Conservation (phyloP, 1,284 basidiomycete genomes). For the Schizophyllum commune region DNA sequence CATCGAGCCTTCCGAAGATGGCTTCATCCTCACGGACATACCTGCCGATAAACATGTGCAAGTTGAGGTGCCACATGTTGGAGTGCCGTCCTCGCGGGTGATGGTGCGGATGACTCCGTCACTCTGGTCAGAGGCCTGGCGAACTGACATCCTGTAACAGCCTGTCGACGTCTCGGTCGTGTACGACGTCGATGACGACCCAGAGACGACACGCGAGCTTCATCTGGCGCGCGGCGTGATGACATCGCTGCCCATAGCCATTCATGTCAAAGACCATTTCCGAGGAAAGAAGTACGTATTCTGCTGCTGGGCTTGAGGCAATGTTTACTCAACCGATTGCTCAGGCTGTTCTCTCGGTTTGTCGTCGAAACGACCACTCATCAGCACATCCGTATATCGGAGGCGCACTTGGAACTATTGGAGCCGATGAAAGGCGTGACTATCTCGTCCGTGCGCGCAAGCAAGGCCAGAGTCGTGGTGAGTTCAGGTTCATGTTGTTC, state of each 20-base stretch:
- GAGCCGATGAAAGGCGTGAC: not conserved
- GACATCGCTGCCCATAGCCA: constrained; percentile 66
- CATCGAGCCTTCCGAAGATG: constrained; percentile 30
- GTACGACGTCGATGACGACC: constrained; percentile 52
- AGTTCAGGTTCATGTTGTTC: constrained; percentile 9
- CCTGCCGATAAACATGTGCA: constrained; percentile 34
- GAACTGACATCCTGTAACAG: constrained; percentile 25
- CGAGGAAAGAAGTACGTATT: constrained; percentile 49
- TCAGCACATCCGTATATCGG: constrained; percentile 62
- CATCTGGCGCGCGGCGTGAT: constrained; percentile 45
- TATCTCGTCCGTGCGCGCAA: not conserved
- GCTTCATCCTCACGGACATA: constrained; percentile 41
- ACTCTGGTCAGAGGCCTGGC: not conserved
- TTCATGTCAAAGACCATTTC: constrained; percentile 85
- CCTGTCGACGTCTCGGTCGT: constrained; percentile 55
- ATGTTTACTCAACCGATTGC: constrained; percentile 1
- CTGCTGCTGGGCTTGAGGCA: not conserved
- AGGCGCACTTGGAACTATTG: constrained; percentile 43
- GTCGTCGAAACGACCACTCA: constrained; percentile 67
- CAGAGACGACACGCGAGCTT: constrained; percentile 43
- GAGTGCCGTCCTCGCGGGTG: constrained; percentile 44
- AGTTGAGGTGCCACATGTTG: constrained; percentile 56
- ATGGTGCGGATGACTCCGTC: constrained; percentile 35
- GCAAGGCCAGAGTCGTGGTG: constrained; percentile 34
- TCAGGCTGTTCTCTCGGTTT: constrained; percentile 68